These are phyloP conservation scores for Kockiozyma suomiensis DNA, from an alignment of 805 yeast species.

Conservation along the genomic window DNA sequence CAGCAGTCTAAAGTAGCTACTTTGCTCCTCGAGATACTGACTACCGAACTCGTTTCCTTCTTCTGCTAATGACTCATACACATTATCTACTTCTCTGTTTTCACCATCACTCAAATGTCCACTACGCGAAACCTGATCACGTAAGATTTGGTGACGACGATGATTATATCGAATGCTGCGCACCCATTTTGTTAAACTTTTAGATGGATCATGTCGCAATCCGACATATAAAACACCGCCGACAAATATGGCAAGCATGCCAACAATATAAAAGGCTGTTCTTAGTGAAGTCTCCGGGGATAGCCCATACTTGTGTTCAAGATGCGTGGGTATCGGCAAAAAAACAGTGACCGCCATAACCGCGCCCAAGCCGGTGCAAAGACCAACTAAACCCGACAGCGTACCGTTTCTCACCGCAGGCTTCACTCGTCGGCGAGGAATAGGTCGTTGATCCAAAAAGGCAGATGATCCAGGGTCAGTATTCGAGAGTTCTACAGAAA, in stretches of 20 bases:
- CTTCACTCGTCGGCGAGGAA: neutral
- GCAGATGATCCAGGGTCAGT: neutral
- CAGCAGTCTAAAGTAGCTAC: slow-evolving; percentile 48
- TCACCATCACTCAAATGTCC: slow-evolving; percentile 36
- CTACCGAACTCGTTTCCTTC: slow-evolving; percentile 27
- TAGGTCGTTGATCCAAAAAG: slow-evolving; percentile 5
- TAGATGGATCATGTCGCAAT: slow-evolving; percentile 51
- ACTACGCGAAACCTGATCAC: neutral
- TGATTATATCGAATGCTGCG: slow-evolving; percentile 32
- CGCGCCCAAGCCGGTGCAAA: slow-evolving; percentile 68
- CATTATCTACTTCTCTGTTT: slow-evolving; percentile 38
- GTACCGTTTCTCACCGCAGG: slow-evolving; percentile 51
- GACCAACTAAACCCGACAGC: slow-evolving; percentile 62
- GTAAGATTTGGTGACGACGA: slow-evolving; percentile 31
- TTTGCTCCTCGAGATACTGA: slow-evolving; percentile 24
- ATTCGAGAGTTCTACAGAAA: neutral
- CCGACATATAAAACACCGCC: slow-evolving; percentile 48
- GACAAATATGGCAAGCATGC: slow-evolving; percentile 46
- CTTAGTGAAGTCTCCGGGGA: slow-evolving; percentile 51
- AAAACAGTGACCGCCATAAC: slow-evolving; percentile 59
- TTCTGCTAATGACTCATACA: slow-evolving; percentile 36
- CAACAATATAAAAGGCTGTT: slow-evolving; percentile 55
- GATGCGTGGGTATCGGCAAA: slow-evolving; percentile 58
- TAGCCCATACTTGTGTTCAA: slow-evolving; percentile 45
- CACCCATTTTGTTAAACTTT: slow-evolving; percentile 41